Base-by-base conservation (phyloP, 441 rosid genomes). In the Flueggea neowawraea region DNA sequence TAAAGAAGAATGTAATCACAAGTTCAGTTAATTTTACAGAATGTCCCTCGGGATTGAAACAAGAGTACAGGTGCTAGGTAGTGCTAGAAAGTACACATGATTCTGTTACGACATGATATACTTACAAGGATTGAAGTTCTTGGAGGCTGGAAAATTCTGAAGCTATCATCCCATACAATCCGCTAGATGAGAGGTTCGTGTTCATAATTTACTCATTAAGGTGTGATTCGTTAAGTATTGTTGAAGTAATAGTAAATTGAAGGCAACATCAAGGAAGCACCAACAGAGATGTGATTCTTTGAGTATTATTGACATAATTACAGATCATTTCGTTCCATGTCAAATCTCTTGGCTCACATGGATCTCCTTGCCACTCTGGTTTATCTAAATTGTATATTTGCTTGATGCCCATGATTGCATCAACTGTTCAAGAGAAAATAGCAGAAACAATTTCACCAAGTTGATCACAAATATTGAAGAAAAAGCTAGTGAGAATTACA, bases 351-450 rank as follows among this genome's bases (percentile, higher is more conserved):
- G 84, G 84, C 33, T 28, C 55, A 50, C 82, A 74, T 2, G 82
- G 84, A 43, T 80, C 78, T 52, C 81, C 83, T 58, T 76, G 66
- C 83, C 81, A 79, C 5, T 73, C 45, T 6, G 3, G 45, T 43
- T 11, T 43, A 11, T 43, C 12, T 43, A 43, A 6, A 6, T 43
- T 43, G 45, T 43, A 43, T 67, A 55, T 15, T 75, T 45, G 64
- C 55, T 69, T 72, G 57, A 74, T 56, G 12, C n/a, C 66, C 54
- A n/a, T 43, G 4, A 80, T 72, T 0, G 76, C 78, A 61, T 63
- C 28, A 55, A 66, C 81, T 74, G 10, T 12, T 6, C 12, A 6
- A 0, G 12, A 43, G 10, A 11, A 43, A 43, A 43, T 5, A 41
- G 5, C 5, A 41, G n/a, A n/a, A n/a, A n/a, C n/a, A n/a, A n/a